A percentile compares a stretch with the other conserved stretches of the same genome.
Evolutionary conservation across 441 rosid species (phyloP).

Genomic region (Pelargonium myrrhifolium): DNA sequence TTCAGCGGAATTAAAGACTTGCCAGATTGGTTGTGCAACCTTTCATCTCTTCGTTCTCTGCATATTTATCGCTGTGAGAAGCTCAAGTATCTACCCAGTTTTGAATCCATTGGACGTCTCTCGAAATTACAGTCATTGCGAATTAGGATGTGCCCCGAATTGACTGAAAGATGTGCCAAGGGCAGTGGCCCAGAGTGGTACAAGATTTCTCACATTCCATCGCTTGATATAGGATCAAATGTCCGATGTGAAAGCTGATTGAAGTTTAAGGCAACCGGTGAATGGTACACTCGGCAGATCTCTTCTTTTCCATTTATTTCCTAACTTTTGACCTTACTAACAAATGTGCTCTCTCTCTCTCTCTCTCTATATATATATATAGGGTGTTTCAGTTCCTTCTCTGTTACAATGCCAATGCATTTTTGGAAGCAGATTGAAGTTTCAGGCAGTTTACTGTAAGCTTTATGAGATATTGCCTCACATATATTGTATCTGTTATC

Average conservation of each 20-base stretch:
- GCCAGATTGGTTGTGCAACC: constrained; percentile 27
- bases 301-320: neutral
- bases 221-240: neutral
- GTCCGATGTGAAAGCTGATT: constrained; percentile 5
- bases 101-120: constrained; percentile 18
- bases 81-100: constrained; percentile 16
- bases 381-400: neutral
- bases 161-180: constrained; percentile 15
- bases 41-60: constrained; percentile 19
- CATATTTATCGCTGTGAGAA: neutral
- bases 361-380: too few relatives aligned
- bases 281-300: neutral
- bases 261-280: neutral
- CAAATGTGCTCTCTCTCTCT: neutral
- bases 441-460: neutral
- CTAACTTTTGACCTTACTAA: too few relatives aligned
- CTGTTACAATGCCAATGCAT: neutral
- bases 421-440: neutral
- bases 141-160: neutral
- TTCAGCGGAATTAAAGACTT: constrained; percentile 15
- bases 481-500: neutral
- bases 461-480: neutral
- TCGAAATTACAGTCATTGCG: constrained; percentile 7
- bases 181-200: constrained; percentile 22
- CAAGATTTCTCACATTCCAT: constrained; percentile 21